Percentiles rank a stretch among this genome's conserved stretches.
Evolutionary conservation across 2,329 filamentous ascomycete species (phyloP).

Genomic region (Emmonsiellopsis sp.): DNA sequence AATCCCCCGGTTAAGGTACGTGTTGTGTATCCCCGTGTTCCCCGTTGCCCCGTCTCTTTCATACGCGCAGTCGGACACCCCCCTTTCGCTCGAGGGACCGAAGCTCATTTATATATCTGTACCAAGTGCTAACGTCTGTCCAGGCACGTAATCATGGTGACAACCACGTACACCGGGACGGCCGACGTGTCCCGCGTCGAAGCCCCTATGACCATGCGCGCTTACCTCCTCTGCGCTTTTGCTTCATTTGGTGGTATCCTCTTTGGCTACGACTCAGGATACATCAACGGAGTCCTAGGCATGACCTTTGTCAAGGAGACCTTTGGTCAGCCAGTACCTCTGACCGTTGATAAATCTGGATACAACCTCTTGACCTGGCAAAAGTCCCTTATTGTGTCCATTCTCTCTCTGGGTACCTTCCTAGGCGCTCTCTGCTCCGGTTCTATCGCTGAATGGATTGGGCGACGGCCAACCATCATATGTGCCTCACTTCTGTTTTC

Average conservation of each 20-base stretch:
- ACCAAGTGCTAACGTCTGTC: too few relatives aligned
- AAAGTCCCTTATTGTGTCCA: constrained; percentile 60
- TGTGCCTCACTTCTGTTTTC: constrained; percentile 53
- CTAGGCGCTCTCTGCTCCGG: constrained; percentile 58
- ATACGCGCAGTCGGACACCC: too few relatives aligned
- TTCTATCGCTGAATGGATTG: constrained; percentile 54
- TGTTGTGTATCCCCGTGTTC: too few relatives aligned
- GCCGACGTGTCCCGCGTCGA: constrained; percentile 52
- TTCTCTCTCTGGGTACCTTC: constrained; percentile 68
- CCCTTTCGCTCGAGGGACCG: too few relatives aligned
- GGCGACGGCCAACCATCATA: constrained; percentile 56
- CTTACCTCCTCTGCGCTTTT: constrained; percentile 60
- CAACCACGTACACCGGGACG: constrained; percentile 15
- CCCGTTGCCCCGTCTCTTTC: too few relatives aligned
- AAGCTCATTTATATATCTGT: too few relatives aligned
- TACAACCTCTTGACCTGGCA: constrained; percentile 17
- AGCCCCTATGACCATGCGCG: constrained; percentile 59
- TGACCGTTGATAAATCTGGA: constrained; percentile 7
- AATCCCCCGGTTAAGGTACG: too few relatives aligned
- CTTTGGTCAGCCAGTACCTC: constrained; percentile 6
- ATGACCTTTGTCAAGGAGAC: constrained; percentile 26
- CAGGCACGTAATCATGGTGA: not conserved
- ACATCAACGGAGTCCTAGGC: constrained; percentile 31
- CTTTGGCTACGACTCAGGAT: constrained; percentile 34
- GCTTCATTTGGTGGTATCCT: constrained; percentile 54